Percentiles rank a stretch among this genome's conserved stretches.
Evolutionary conservation across 176 grass and related monocot species (phyloP).

Genomic region (Leersia perrieri): DNA sequence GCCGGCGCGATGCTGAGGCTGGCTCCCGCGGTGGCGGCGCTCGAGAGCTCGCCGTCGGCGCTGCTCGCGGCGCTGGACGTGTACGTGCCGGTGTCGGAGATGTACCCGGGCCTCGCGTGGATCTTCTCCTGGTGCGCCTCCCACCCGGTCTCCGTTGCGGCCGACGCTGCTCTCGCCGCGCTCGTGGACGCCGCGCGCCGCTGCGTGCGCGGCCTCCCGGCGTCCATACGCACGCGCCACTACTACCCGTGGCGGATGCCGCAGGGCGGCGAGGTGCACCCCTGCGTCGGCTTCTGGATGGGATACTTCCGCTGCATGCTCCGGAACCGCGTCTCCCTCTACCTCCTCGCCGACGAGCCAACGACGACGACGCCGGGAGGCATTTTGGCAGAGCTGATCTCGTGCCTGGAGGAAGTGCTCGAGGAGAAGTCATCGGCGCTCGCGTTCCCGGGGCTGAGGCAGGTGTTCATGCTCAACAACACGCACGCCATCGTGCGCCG

Average conservation of each 20-base stretch:
- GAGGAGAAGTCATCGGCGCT: conserved; percentile 37
- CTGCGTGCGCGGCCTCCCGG: conserved; percentile 19
- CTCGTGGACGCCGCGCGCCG: conserved; percentile 29
- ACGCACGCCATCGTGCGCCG: conserved; percentile 32
- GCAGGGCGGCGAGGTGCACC: conserved; percentile 45
- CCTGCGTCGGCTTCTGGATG: conserved; percentile 47
- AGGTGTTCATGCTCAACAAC: conserved; percentile 56
- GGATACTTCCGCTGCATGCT: conserved; percentile 41
- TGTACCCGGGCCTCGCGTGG: conserved; percentile 34
- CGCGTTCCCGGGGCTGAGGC: conserved; percentile 34
- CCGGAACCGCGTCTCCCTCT: conserved; percentile 34
- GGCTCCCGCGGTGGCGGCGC: neutral
- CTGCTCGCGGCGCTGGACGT: conserved; percentile 41
- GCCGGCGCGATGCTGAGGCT: conserved; percentile 38
- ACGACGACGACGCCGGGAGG: neutral
- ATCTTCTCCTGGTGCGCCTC: conserved; percentile 36
- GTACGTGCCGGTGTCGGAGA: conserved; percentile 33
- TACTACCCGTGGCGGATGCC: conserved; percentile 51
- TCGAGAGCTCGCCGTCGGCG: conserved; percentile 34
- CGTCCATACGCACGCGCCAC: conserved; percentile 10
- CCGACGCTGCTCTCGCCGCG: neutral
- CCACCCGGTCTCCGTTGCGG: conserved; percentile 15
- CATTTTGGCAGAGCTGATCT: conserved; percentile 23
- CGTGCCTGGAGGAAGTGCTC: conserved; percentile 31
- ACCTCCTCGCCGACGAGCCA: neutral